Conservation (phyloP, 2,329 filamentous ascomycete genomes). For the Phoma sp. region DNA sequence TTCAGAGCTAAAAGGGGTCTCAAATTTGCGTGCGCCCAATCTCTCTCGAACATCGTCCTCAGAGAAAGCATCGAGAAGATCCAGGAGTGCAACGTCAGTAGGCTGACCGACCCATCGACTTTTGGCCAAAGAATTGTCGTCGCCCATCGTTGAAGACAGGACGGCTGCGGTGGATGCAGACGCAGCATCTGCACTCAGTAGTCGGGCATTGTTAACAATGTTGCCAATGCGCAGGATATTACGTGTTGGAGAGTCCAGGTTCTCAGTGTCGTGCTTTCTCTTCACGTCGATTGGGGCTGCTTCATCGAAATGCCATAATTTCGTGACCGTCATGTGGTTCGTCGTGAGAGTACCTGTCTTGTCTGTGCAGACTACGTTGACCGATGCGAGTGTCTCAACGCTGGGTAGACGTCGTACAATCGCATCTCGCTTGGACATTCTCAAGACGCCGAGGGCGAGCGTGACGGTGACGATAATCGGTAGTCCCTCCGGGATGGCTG, state of each 20-base stretch:
- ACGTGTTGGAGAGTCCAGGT: constrained; percentile 74
- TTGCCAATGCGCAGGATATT: constrained; percentile 91
- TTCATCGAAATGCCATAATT: constrained; percentile 91
- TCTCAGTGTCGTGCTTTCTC: constrained; percentile 57
- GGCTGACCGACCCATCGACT: constrained; percentile 97
- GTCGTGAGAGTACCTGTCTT: constrained; percentile 96
- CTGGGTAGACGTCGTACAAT: constrained; percentile 96
- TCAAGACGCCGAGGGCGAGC: constrained; percentile 88
- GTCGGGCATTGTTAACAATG: constrained; percentile 90
- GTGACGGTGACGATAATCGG: constrained; percentile 99
- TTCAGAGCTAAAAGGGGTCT: constrained; percentile 95
- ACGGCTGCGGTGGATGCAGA: constrained; percentile 77
- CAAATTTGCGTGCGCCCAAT: constrained; percentile 78
- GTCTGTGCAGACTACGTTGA: constrained; percentile 99
- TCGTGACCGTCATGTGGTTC: constrained; percentile 97
- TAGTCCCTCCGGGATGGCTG: constrained; percentile 92
- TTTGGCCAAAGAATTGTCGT: constrained; percentile 67
- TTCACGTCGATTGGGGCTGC: constrained; percentile 62
- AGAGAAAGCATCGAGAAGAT: constrained; percentile 86
- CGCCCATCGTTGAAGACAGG: constrained; percentile 79
- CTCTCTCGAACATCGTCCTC: constrained; percentile 91
- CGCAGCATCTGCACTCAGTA: constrained; percentile 74
- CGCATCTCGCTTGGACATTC: constrained; percentile 93
- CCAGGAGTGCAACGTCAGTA: constrained; percentile 95
- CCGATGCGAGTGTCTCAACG: constrained; percentile 96